Conservation (phyloP, 805 yeast genomes). For the Candida awuae region DNA sequence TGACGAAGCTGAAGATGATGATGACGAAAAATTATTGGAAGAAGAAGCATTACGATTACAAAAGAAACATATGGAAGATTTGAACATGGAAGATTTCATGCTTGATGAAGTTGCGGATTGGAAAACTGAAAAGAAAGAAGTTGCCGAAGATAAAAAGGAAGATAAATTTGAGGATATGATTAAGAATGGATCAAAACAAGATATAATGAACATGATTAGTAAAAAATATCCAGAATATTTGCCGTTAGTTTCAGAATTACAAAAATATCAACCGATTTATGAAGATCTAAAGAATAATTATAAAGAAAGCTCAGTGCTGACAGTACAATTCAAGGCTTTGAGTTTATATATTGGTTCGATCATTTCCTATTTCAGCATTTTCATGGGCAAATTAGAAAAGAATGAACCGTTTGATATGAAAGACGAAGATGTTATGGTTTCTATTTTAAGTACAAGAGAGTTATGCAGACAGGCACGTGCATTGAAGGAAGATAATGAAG, state of each 20-base stretch:
- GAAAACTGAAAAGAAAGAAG: constrained; percentile 41
- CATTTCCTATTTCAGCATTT: constrained; percentile 68
- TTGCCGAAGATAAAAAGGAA: constrained; percentile 28
- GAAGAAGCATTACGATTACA: constrained; percentile 85
- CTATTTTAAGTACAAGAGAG: constrained; percentile 72
- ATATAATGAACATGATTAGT: constrained; percentile 45
- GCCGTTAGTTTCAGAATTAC: constrained; percentile 62
- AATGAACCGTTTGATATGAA: constrained; percentile 56
- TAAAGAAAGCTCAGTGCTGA: constrained; percentile 27
- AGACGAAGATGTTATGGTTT: constrained; percentile 85
- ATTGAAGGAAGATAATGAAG: constrained; percentile 17
- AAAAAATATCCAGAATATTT: constrained; percentile 75
- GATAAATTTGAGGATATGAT: constrained; percentile 38
- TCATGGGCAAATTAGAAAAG: constrained; percentile 45
- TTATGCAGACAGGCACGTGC: constrained; percentile 76
- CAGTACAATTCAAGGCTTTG: constrained; percentile 60
- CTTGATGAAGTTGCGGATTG: constrained; percentile 83
- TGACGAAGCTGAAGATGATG: constrained; percentile 66
- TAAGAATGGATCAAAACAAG: constrained; percentile 18
- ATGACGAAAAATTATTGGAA: constrained; percentile 68
- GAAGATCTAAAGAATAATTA: constrained; percentile 28
- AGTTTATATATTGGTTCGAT: constrained; percentile 74
- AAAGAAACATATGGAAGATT: constrained; percentile 66
- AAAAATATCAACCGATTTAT: constrained; percentile 35
- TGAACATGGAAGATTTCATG: constrained; percentile 65